Evolutionary conservation across 106 monocot genomes (phyloP).

Genomic region (Amphibolis antarctica): DNA sequence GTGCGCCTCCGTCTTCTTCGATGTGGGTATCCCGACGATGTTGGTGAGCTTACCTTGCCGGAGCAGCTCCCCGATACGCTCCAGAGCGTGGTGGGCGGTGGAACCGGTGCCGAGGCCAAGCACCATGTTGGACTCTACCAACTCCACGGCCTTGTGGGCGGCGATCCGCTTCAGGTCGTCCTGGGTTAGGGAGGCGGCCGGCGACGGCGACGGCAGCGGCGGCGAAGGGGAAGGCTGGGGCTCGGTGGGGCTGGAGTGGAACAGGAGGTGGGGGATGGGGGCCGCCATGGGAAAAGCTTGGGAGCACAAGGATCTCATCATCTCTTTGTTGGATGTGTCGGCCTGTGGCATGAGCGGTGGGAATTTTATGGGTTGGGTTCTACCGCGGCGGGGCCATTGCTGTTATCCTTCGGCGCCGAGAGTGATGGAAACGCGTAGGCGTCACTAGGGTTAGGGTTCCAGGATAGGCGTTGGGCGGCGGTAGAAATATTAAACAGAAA

Average conservation of each 20-base stretch:
- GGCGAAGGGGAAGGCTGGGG: neutral
- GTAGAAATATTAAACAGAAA: too few species aligned
- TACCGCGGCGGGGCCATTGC: too few species aligned
- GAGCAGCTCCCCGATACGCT: conserved; percentile 68
- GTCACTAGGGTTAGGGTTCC: too few species aligned
- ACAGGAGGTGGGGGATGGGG: neutral
- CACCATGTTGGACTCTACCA: conserved; percentile 63
- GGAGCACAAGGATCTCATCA: neutral
- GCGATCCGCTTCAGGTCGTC: conserved; percentile 74
- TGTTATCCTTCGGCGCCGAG: too few species aligned
- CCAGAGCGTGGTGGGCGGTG: conserved; percentile 67
- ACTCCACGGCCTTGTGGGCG: conserved; percentile 57
- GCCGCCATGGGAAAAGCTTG: neutral
- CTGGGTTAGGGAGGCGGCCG: conserved; percentile 11
- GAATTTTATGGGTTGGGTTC: too few species aligned
- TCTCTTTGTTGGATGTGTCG: too few species aligned
- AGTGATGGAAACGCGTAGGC: too few species aligned
- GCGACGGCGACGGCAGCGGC: neutral
- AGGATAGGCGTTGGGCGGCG: too few species aligned
- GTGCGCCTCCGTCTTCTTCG: conserved; percentile 51
- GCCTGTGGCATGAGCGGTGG: too few species aligned
- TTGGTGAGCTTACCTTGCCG: conserved; percentile 29
- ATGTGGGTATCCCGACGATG: conserved; percentile 78
- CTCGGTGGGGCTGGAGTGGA: neutral
- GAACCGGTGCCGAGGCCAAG: conserved; percentile 90